These are phyloP conservation scores for Collybia mongolica DNA, from an alignment of 768 basidiomycete species.

Conservation along the genomic window DNA sequence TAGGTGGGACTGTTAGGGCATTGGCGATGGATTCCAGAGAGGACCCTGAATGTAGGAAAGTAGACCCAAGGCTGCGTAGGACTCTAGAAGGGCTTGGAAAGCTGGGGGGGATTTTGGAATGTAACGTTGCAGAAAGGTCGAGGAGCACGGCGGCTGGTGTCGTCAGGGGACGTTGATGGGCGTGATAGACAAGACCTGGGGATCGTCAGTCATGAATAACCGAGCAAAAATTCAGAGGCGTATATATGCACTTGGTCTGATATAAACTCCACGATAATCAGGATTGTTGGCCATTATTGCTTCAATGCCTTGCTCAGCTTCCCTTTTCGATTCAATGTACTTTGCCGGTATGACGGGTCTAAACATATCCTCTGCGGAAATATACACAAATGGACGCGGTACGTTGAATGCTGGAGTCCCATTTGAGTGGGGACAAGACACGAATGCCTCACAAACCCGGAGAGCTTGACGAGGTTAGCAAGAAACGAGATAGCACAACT, in stretches of 20 bases:
- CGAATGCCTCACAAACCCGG: slow-evolving; percentile 75
- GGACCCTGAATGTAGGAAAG: slow-evolving; percentile 32
- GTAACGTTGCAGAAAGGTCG: slow-evolving; percentile 75
- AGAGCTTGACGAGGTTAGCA: slow-evolving; percentile 45
- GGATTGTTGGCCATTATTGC: slow-evolving; percentile 43
- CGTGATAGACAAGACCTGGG: slow-evolving; percentile 92
- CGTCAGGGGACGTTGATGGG: slow-evolving; percentile 87
- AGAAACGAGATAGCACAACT: background rate
- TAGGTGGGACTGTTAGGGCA: slow-evolving; percentile 80
- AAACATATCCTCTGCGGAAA: slow-evolving; percentile 94
- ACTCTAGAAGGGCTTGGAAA: slow-evolving; percentile 67
- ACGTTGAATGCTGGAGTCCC: slow-evolving; percentile 21
- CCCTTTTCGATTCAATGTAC: slow-evolving; percentile 93
- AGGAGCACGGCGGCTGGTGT: slow-evolving; percentile 83
- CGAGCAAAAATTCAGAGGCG: slow-evolving; percentile 4
- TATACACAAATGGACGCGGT: slow-evolving; percentile 81
- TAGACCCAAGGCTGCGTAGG: slow-evolving; percentile 50
- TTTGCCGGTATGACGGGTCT: slow-evolving; percentile 81
- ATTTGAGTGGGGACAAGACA: slow-evolving; percentile 39
- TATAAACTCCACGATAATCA: slow-evolving; percentile 68
- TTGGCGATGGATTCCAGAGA: slow-evolving; percentile 70
- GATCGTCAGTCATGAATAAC: background rate
- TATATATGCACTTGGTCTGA: slow-evolving; percentile 75
- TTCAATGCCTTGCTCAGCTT: slow-evolving; percentile 76
- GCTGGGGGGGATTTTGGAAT: slow-evolving; percentile 53